Base-by-base conservation (phyloP, 495 filamentous ascomycete genomes). In the Aspergillus campestris region DNA sequence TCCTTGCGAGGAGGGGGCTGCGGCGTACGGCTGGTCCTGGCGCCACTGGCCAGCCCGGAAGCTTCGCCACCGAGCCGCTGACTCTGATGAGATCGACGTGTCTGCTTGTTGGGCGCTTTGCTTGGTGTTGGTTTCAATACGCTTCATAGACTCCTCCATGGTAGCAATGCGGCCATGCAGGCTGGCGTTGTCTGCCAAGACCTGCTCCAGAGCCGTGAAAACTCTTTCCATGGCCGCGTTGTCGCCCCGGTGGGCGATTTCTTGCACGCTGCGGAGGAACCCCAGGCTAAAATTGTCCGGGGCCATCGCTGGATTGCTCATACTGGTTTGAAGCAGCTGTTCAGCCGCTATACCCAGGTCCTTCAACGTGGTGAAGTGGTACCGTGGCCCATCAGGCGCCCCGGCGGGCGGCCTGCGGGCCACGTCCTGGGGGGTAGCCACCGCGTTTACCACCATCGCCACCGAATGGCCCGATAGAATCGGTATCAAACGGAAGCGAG, bases 371-470 rank as follows among this genome's bases (percentile, higher is more conserved):
- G n/a, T n/a, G n/a, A n/a, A n/a, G n/a, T n/a, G n/a, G n/a, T 14
- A 38, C 8, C 24, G 8, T 15, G 12, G 24, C 36, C 12, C 13
- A 15, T 14, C 24, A 13, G 13, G 13, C 12, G n/a, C 8, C 12
- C 9, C 29, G 24, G 29, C 8, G 34, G 34, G 28, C 34, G 29
- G 15, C 9, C 31, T 27, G 1, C 29, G 11, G 29, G 38, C 38
- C 24, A 15, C n/a, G 33, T 40, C 45, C 50, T 35, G 39, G 32
- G 15, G 30, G 33, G 30, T 12, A 32, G n/a, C n/a, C n/a, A n/a
- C n/a, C n/a, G n/a, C n/a, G n/a, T n/a, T n/a, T n/a, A n/a, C n/a
- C n/a, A n/a, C n/a, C n/a, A n/a, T n/a, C n/a, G n/a, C n/a, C n/a
- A n/a, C n/a, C n/a, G n/a, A n/a, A n/a, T n/a, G n/a, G n/a, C n/a